Base-by-base conservation (phyloP, 805 yeast species). In the Kuraishia piskuri region DNA sequence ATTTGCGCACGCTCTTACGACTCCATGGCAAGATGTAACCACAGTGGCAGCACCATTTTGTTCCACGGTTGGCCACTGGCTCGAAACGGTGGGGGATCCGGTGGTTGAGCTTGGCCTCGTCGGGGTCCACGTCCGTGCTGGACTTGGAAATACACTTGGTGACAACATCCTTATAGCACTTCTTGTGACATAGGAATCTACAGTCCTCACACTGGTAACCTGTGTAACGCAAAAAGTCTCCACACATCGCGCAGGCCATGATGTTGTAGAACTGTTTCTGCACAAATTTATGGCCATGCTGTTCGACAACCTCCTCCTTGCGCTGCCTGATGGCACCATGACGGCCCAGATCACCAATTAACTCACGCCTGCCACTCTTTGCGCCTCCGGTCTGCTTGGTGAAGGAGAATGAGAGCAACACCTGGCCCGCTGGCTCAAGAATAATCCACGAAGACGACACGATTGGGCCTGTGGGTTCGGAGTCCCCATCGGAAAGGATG, bases 41-140 rank as follows among this genome's bases (percentile, higher is more conserved):
- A 78, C 99, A 94, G 67, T 94, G 99, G 62, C 98, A 94, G 72
- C 99, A 94, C 99, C 99, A 94, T 65, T 92, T 91, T 2, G 99
- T 95, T 62, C 97, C 95, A 70, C 90, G 84, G 64, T 94, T 94
- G 19, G 94, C 79, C 24, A 83, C 81, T n/a, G 92, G 91, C 59
- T 88, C 96, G 67, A 92, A 92, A 66, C 97, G 82, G 67, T 94
- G 99, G 37, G 99, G 99, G 60, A 94, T 94, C 59, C 96, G 87
- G 68, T 94, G 98, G 63, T 94, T 94, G 67, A 94, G 79, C 68
- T 88, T 84, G 22, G 88, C 80, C 59, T 85, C 92, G 64, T 86
- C 90, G 1, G 82, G 76, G 63, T 84, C 88, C 48, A 75, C 68
- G 56, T 85, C 90, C 3, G 83, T 77, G 55, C 87, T 82, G 2